phyloP scores from a whole-genome alignment of 2,329 filamentous ascomycete species.

The Penicillium glabrum region DNA sequence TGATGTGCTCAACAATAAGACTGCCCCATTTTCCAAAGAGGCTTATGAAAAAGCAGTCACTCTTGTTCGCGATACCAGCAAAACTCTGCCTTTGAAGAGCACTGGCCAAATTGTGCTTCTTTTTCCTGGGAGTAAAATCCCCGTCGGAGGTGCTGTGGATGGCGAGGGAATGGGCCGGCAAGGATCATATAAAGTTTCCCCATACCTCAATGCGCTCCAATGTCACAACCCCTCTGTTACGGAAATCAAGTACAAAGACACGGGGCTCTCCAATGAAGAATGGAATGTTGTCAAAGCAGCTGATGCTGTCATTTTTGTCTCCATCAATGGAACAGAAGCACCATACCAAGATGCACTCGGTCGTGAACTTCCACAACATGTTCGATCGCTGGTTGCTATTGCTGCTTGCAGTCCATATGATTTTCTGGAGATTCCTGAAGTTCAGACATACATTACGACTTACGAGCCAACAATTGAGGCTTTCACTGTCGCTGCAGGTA shows the following conservation, averaged over 20 bases:
- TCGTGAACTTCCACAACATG: conserved; percentile 29
- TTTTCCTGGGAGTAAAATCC: conserved; percentile 36
- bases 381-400: conserved; percentile 37
- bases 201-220: conserved; percentile 35
- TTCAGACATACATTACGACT: conserved; percentile 45
- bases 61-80: conserved; percentile 35
- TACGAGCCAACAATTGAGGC: conserved; percentile 47
- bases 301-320: conserved; percentile 41
- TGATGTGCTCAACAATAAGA: conserved; percentile 24
- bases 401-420: conserved; percentile 48
- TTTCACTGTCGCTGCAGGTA: conserved; percentile 39
- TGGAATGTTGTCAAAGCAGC: conserved; percentile 35
- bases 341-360: conserved; percentile 39
- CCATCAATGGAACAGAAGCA: conserved; percentile 41
- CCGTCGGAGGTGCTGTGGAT: conserved; percentile 39
- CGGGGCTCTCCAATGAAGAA: conserved; percentile 31
- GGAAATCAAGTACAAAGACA: conserved; percentile 36
- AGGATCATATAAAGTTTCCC: conserved; percentile 31
- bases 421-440: conserved; percentile 37
- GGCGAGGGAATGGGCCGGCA: conserved; percentile 37
- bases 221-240: conserved; percentile 24
- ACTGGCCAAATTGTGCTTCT: conserved; percentile 36
- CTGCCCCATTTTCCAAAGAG: conserved; percentile 30
- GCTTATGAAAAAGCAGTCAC: conserved; percentile 44
- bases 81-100: conserved; percentile 32